phyloP scores from a whole-genome alignment of 1,284 basidiomycete genomes.

The Waitea zeae region DNA sequence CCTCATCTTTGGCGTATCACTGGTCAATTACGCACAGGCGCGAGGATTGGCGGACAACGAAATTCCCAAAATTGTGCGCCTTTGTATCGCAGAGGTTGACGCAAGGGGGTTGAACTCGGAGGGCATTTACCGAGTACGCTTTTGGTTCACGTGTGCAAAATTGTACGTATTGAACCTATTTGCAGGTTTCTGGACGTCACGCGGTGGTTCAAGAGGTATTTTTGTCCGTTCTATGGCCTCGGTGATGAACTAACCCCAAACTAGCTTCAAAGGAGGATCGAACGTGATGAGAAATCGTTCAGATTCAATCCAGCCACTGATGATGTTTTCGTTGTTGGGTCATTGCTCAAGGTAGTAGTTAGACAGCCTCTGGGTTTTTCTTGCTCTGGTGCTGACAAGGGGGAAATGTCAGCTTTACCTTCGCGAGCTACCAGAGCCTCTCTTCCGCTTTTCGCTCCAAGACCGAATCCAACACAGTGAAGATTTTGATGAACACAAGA shows the following conservation, averaged over 20 bases:
- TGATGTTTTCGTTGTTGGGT: slow-evolving; percentile 82
- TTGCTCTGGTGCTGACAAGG: no score
- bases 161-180: slow-evolving; percentile 4
- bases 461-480: slow-evolving; percentile 78
- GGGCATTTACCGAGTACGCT: slow-evolving; percentile 55
- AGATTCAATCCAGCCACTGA: slow-evolving; percentile 60
- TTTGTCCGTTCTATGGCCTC: no score
- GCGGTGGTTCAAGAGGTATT: slow-evolving; percentile 71
- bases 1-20: slow-evolving; percentile 82
- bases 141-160: background rate
- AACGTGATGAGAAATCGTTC: slow-evolving; percentile 80
- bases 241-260: no score
- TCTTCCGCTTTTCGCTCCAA: slow-evolving; percentile 74
- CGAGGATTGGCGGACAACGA: slow-evolving; percentile 59
- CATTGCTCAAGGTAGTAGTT: slow-evolving; percentile 66
- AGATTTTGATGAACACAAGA: slow-evolving; percentile 54
- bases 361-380: no score
- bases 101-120: slow-evolving; percentile 64
- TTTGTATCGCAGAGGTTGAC: slow-evolving; percentile 80
- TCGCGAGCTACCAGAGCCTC: slow-evolving; percentile 81
- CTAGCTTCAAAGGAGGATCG: slow-evolving; percentile 79
- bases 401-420: slow-evolving; percentile 76
- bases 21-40: slow-evolving; percentile 85
- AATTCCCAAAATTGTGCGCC: slow-evolving; percentile 69
- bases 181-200: slow-evolving; percentile 71